Conservation (phyloP, 148 eudicot genomes). For the Nyssa sinensis region DNA sequence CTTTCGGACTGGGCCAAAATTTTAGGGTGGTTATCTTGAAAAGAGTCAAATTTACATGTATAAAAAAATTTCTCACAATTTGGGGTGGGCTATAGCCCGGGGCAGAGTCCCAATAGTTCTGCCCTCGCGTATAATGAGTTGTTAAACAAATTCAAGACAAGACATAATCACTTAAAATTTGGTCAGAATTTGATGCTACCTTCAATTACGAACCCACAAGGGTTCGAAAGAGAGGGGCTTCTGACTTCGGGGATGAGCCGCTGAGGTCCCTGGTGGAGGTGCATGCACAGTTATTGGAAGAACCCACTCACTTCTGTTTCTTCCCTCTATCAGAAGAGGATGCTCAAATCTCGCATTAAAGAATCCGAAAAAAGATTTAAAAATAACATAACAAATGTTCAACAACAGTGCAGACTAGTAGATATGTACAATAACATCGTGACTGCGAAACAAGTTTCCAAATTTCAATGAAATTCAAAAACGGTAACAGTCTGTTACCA, state of each 20-base stretch:
- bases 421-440: background rate
- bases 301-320: constrained; percentile 96
- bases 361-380: background rate
- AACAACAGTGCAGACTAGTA: background rate
- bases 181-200: constrained; percentile 10
- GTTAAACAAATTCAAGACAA: too few species aligned
- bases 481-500: background rate
- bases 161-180: too few species aligned
- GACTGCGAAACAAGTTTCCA: background rate
- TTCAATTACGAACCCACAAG: constrained; percentile 68
- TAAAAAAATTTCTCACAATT: too few species aligned
- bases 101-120: too few species aligned
- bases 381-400: background rate
- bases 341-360: constrained; percentile 62
- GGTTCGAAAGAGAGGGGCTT: constrained; percentile 61
- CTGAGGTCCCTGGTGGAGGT: constrained; percentile 62
- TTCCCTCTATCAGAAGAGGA: constrained; percentile 88
- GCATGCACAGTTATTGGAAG: constrained; percentile 94
- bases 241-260: constrained; percentile 50
- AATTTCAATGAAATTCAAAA: background rate
- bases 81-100: too few species aligned
- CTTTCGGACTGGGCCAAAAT: too few species aligned
- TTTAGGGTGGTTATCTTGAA: too few species aligned
- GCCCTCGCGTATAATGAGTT: too few species aligned
- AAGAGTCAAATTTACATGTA: too few species aligned